These are phyloP conservation scores for Pythium scleroteichum DNA, from an alignment of 352 stramenopile species.

Conservation along the genomic window DNA sequence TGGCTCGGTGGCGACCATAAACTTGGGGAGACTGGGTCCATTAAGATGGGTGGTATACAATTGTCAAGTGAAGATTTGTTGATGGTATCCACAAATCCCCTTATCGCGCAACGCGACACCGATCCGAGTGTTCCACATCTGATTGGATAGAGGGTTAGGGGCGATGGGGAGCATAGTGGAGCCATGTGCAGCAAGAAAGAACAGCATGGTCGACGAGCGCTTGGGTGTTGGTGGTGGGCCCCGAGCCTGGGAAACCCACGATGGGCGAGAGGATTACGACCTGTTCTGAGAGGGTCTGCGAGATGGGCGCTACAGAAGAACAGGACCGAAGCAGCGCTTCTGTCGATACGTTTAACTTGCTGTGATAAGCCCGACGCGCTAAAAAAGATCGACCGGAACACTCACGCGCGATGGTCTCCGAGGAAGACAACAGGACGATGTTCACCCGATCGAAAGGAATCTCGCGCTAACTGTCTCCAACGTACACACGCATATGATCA, in stretches of 20 bases:
- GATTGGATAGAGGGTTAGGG: slow-evolving; percentile 19
- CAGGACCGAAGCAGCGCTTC: slow-evolving; percentile 8
- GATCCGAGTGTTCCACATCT: neutral
- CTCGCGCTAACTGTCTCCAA: too few species aligned
- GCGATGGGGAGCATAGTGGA: neutral
- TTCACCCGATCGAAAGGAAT: too few species aligned
- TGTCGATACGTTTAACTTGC: too few species aligned
- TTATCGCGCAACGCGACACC: slow-evolving; percentile 5
- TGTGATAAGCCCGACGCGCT: too few species aligned
- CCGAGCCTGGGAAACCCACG: too few species aligned
- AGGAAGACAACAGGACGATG: too few species aligned
- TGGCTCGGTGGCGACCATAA: too few species aligned
- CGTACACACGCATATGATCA: too few species aligned
- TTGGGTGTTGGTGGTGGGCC: slow-evolving; percentile 1
- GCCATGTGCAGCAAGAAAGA: slow-evolving; percentile 13
- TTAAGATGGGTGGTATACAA: neutral
- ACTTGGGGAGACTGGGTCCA: neutral
- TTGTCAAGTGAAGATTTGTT: slow-evolving; percentile 1
- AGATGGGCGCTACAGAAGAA: slow-evolving; percentile 12
- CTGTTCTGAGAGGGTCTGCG: too few species aligned
- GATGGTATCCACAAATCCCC: neutral
- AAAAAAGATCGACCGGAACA: too few species aligned
- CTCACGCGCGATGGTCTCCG: too few species aligned
- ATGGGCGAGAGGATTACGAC: slow-evolving; percentile 6
- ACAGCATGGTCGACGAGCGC: slow-evolving; percentile 21